Evolutionary conservation across 192 early-diverging fungal species (phyloP).

Genomic region (Coemansia biformis): DNA sequence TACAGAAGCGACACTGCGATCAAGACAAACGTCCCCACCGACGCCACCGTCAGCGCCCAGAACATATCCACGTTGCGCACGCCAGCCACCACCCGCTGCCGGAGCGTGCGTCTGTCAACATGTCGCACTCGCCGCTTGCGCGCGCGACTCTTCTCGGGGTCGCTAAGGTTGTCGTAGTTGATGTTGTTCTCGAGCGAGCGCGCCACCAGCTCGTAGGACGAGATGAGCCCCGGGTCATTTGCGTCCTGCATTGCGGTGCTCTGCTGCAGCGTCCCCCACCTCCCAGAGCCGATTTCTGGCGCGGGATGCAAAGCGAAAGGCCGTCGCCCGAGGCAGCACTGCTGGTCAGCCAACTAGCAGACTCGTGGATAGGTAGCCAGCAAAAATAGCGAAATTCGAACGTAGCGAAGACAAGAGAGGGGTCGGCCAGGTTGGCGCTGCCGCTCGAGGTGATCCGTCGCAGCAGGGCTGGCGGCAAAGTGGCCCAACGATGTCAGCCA

Average conservation of each 20-base stretch:
- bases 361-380: no score
- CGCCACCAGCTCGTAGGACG: conserved; percentile 46
- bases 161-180: conserved; percentile 50
- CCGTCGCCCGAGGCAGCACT: no score
- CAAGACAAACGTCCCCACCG: conserved; percentile 31
- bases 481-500: no score
- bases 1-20: conserved; percentile 41
- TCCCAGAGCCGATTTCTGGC: no score
- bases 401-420: not conserved
- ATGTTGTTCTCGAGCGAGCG: conserved; percentile 40
- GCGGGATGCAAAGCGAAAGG: no score
- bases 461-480: no score
- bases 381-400: not conserved
- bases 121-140: conserved; percentile 41
- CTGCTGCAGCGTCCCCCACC: no score
- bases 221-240: conserved; percentile 21
- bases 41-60: conserved; percentile 38
- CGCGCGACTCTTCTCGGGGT: conserved; percentile 45
- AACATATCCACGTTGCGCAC: conserved; percentile 38
- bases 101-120: conserved; percentile 10
- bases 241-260: not conserved
- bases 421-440: no score
- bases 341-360: no score
- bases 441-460: no score
- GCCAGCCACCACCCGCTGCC: conserved; percentile 12